Evolutionary conservation across 2,329 filamentous ascomycete species (phyloP).

Genomic region (Penicillium hordei): DNA sequence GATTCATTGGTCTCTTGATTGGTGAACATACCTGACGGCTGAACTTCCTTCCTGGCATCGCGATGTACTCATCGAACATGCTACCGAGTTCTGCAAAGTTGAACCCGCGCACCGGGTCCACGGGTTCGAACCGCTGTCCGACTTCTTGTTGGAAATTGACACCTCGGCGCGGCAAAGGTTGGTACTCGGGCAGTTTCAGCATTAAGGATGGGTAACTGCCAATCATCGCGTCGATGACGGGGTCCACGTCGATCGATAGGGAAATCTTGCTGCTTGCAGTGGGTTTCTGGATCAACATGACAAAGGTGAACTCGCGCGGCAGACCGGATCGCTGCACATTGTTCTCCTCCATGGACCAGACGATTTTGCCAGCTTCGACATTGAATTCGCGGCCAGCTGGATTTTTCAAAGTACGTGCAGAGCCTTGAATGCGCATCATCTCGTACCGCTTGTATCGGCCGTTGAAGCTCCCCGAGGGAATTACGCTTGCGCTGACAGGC

Average conservation of each 20-base stretch:
- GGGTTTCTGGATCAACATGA: conserved; percentile 50
- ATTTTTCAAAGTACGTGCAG: conserved; percentile 43
- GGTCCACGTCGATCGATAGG: conserved; percentile 46
- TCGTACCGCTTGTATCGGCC: conserved; percentile 48
- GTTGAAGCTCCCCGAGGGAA: conserved; percentile 43
- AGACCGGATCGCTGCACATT: conserved; percentile 49
- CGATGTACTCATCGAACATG: conserved; percentile 48
- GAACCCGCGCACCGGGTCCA: conserved; percentile 39
- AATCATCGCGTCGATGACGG: conserved; percentile 43
- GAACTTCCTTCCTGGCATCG: conserved; percentile 47
- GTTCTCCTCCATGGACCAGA: conserved; percentile 55
- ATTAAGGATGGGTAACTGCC: conserved; percentile 46
- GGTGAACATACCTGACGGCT: conserved; percentile 15
- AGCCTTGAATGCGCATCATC: conserved; percentile 54
- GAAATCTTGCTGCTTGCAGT: conserved; percentile 39
- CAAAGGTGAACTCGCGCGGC: conserved; percentile 54
- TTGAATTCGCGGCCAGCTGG: conserved; percentile 38
- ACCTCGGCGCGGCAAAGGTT: conserved; percentile 37
- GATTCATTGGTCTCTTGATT: background rate
- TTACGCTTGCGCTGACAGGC: conserved; percentile 44
- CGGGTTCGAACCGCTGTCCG: conserved; percentile 47
- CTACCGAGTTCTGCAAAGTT: conserved; percentile 48
- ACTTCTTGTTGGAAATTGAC: conserved; percentile 46
- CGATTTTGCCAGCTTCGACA: conserved; percentile 47
- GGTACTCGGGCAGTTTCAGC: conserved; percentile 39